Evolutionary conservation across 179 eudicot species (phyloP), one percentile per base, ranked within the genome.

Genomic region (Vitellaria paradoxa): DNA sequence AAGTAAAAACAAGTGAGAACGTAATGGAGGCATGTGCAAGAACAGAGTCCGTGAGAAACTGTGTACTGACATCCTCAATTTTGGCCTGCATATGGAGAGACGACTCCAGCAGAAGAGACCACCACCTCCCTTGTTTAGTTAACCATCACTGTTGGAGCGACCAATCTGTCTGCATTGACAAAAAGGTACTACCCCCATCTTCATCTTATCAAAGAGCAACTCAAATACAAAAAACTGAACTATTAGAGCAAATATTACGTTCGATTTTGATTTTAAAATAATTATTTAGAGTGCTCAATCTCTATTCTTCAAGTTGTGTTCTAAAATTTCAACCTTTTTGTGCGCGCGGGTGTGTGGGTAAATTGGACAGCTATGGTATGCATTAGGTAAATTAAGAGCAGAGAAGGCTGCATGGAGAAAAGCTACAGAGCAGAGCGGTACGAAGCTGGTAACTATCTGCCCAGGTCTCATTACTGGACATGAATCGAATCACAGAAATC

Each of bases 41-140:
- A 67, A 79, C 85, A 14, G 68, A 84, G 1, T 80, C 89, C 0
- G 86, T 89, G 50, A 82, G 83, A 49, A 77, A 78, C 14, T 89
- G 89, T 67, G 87, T 89, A 62, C 83, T 89, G 65, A 87, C 92
- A 20, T 87, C 92, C 46, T 85, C 92, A 18, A 89, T 89, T 53
- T 47, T 84, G 71, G 80, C 92, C 45, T 89, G 90, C 76, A 80
- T 84, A 37, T 89, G 92, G 92, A 76, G 72, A 66, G 82, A 87
- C 49, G 42, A 59, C 56, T 62, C 85, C 21, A 46, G 5, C 17
- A 37, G 0, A 30, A 30, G 37, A 30, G 37, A 30, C 37, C 37
- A 30, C 37, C 37, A 76, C 57, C 64, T 66, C 21, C 21, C 90
- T 9, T 62, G 67, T 47, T 24, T 76, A 11, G 80, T 89, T 42